Conservation (phyloP, 2,329 filamentous ascomycete genomes). For the Simplicillium aogashimaense region DNA sequence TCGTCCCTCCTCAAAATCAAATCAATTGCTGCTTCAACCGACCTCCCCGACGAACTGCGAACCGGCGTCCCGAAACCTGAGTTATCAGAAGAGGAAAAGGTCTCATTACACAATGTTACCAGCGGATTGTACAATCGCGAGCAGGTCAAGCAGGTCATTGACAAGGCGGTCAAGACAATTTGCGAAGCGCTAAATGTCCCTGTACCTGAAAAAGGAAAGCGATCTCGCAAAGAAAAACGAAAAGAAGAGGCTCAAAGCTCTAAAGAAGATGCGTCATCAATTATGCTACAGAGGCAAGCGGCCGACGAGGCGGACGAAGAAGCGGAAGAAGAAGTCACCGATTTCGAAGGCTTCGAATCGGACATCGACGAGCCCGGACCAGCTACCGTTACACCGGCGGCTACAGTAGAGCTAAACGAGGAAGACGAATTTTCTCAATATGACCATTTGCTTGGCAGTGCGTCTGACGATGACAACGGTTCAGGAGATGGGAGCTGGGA, state of each 20-base stretch:
- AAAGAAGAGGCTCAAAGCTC: conserved; percentile 19
- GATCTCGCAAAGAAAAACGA: conserved; percentile 19
- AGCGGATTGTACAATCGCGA: conserved; percentile 44
- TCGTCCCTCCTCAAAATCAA: conserved; percentile 45
- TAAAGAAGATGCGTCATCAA: conserved; percentile 7
- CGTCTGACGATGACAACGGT: conserved; percentile 30
- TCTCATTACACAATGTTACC: conserved; percentile 48
- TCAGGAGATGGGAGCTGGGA: conserved; percentile 23
- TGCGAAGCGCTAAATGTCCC: conserved; percentile 38
- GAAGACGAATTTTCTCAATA: conserved; percentile 29
- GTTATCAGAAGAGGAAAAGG: conserved; percentile 39
- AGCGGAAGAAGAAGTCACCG: conserved; percentile 22
- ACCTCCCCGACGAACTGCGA: conserved; percentile 38
- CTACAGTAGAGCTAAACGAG: conserved; percentile 17
- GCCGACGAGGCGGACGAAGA: conserved; percentile 13
- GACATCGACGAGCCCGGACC: conserved; percentile 16
- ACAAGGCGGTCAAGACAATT: conserved; percentile 36
- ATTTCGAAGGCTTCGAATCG: conserved; percentile 26
- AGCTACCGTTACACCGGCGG: conserved; percentile 11
- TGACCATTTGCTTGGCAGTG: conserved; percentile 34
- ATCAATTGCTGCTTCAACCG: conserved; percentile 37
- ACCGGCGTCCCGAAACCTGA: conserved; percentile 37
- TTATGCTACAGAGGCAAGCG: conserved; percentile 10
- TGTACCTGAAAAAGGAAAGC: conserved; percentile 32
- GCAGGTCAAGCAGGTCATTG: conserved; percentile 37